Percentiles rank a stretch among this genome's conserved stretches.
phyloP scores from a whole-genome alignment of 768 basidiomycete species.

The Boletellus sp. region DNA sequence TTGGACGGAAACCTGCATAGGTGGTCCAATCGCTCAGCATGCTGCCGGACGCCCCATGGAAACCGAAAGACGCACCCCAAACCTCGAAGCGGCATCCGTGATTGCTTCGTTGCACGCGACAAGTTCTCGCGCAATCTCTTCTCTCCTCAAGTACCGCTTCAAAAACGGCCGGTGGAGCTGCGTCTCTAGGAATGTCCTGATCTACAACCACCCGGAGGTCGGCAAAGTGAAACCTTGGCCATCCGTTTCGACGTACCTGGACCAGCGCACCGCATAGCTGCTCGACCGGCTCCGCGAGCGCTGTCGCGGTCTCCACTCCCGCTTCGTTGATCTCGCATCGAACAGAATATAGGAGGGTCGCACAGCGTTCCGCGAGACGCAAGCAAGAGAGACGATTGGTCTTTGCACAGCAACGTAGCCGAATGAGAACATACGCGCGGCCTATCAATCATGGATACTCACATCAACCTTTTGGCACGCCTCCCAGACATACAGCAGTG shows the following conservation, averaged over 20 bases:
- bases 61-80: slow-evolving; percentile 18
- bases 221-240: neutral
- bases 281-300: slow-evolving; percentile 48
- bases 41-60: neutral
- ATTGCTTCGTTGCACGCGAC: slow-evolving; percentile 49
- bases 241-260: slow-evolving; percentile 36
- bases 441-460: slow-evolving; percentile 20
- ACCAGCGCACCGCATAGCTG: slow-evolving; percentile 33
- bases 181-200: slow-evolving; percentile 52
- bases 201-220: slow-evolving; percentile 26
- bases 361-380: slow-evolving; percentile 70
- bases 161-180: slow-evolving; percentile 69
- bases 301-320: slow-evolving; percentile 45
- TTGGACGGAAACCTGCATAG: slow-evolving; percentile 42
- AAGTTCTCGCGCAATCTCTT: slow-evolving; percentile 59
- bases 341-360: slow-evolving; percentile 61
- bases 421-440: neutral
- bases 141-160: slow-evolving; percentile 72
- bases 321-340: slow-evolving; percentile 60
- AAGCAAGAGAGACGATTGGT: slow-evolving; percentile 66
- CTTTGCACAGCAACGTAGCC: slow-evolving; percentile 31
- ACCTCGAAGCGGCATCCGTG: slow-evolving; percentile 39
- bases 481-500: slow-evolving; percentile 62
- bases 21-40: neutral
- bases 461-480: slow-evolving; percentile 59